These are phyloP conservation scores for Taiozyma sp. DNA, from an alignment of 1,139 yeast species.

Conservation along the genomic window DNA sequence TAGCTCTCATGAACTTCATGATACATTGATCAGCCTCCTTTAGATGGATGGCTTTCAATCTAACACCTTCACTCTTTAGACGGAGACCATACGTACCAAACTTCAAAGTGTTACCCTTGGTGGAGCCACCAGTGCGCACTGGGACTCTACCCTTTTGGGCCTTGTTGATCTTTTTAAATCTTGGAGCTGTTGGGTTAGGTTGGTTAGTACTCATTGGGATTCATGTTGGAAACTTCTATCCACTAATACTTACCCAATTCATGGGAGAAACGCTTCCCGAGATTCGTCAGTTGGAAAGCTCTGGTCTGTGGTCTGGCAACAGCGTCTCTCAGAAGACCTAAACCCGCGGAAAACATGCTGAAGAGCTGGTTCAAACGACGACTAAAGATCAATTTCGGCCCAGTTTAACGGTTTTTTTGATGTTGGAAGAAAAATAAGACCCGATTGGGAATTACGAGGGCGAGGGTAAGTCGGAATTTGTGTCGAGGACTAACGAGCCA, in stretches of 20 bases:
- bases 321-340: slow-evolving; percentile 1
- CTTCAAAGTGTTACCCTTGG: slow-evolving; percentile 75
- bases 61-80: slow-evolving; percentile 76
- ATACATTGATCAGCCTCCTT: slow-evolving; percentile 88
- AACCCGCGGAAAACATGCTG: slow-evolving; percentile 9
- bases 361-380: neutral
- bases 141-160: slow-evolving; percentile 94
- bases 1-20: slow-evolving; percentile 73
- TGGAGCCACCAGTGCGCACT: slow-evolving; percentile 92
- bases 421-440: neutral
- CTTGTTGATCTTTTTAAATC: slow-evolving; percentile 67
- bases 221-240: neutral
- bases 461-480: neutral
- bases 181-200: slow-evolving; percentile 46
- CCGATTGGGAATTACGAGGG: neutral
- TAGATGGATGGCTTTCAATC: slow-evolving; percentile 85
- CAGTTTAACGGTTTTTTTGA: neutral
- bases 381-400: neutral
- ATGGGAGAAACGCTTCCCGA: slow-evolving; percentile 54
- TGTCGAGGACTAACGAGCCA: too few species aligned
- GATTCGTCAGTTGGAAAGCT: slow-evolving; percentile 1
- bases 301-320: slow-evolving; percentile 8
- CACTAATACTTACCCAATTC: slow-evolving; percentile 40
- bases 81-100: slow-evolving; percentile 87
- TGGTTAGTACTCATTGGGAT: slow-evolving; percentile 1